Evolutionary conservation across 192 early-diverging fungal species (phyloP).

Genomic region (Dissophora ornata): DNA sequence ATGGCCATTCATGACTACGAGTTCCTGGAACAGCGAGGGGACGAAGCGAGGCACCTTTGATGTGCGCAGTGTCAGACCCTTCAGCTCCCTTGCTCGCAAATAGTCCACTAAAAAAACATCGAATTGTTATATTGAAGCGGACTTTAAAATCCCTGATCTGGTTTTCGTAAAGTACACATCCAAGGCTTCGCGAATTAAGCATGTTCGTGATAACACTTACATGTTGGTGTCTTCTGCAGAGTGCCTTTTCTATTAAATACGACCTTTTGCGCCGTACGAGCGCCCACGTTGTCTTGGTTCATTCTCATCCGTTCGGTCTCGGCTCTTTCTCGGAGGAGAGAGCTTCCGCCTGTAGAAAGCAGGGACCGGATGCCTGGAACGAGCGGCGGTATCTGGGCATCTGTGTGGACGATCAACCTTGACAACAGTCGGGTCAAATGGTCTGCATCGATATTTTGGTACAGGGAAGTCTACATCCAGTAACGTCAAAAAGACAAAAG

Average conservation of each 20-base stretch:
- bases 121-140: too few species aligned
- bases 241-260: conserved; percentile 22
- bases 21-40: conserved; percentile 52
- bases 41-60: conserved; percentile 24
- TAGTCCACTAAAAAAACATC: conserved; percentile 32
- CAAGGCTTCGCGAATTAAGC: too few species aligned
- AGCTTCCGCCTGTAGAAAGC: conserved; percentile 37
- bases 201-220: conserved; percentile 42
- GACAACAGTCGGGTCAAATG: conserved; percentile 47
- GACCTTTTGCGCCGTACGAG: conserved; percentile 12
- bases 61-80: conserved; percentile 3
- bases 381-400: conserved; percentile 55
- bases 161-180: too few species aligned
- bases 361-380: conserved; percentile 55
- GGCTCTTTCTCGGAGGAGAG: conserved; percentile 32
- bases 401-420: conserved; percentile 29
- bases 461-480: conserved; percentile 22
- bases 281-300: conserved; percentile 19
- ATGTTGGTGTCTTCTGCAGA: conserved; percentile 6
- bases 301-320: conserved; percentile 33
- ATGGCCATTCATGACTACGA: conserved; percentile 80
- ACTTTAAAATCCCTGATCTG: too few species aligned
- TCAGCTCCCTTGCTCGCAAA: conserved; percentile 29
- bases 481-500: neutral
- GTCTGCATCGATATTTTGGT: conserved; percentile 47